Conservation (phyloP, 2,329 filamentous ascomycete species). For the Atkinsonella hypoxylon region DNA sequence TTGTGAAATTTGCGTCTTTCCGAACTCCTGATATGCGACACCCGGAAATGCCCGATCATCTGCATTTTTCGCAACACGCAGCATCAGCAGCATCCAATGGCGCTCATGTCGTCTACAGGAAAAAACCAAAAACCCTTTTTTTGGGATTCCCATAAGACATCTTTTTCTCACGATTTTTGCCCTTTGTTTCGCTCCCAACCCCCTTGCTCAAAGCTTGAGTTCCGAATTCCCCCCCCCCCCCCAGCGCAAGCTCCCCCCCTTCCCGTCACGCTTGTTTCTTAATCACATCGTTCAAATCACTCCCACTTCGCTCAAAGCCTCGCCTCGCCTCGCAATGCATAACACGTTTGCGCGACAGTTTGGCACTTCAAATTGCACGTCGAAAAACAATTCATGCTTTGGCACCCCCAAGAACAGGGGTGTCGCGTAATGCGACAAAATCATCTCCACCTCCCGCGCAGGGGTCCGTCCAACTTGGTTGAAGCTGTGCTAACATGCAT, state of each 20-base stretch:
- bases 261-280: neutral
- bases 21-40: constrained; percentile 5
- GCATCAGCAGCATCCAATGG: neutral
- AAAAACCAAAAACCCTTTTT: neutral
- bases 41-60: constrained; percentile 11
- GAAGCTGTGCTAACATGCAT: constrained; percentile 1
- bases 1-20: neutral
- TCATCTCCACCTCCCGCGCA: neutral
- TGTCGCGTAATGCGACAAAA: constrained; percentile 5
- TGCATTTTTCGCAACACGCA: neutral
- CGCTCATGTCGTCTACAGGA: neutral
- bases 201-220: too few relatives aligned
- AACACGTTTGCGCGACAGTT: neutral
- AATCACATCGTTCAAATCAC: too few relatives aligned
- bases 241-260: neutral
- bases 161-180: neutral
- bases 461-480: neutral
- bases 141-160: neutral
- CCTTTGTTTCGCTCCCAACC: neutral
- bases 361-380: neutral
- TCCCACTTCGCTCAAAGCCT: too few relatives aligned
- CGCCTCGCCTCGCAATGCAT: neutral
- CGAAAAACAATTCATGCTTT: neutral
- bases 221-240: too few relatives aligned
- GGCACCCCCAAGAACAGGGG: neutral